Base-by-base conservation (phyloP, 345 rosid genomes). In the Aethionema arabicum region DNA sequence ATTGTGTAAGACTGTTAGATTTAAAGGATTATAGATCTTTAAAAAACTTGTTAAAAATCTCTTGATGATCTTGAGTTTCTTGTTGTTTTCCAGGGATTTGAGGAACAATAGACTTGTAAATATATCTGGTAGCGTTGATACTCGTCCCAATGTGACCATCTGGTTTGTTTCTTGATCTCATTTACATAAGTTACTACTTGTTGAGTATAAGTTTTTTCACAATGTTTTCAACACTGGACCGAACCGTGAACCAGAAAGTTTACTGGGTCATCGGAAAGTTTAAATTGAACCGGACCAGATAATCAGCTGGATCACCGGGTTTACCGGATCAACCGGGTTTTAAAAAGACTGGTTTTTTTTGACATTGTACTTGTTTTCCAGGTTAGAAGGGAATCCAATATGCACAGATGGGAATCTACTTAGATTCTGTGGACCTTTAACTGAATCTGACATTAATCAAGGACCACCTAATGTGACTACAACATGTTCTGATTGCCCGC, bases 321-420 rank as follows among this genome's bases (percentile, higher is more conserved):
- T 21, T 21, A 21, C 27, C 27, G 27, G 27, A 1, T 2, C 27
- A 2, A 21, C 27, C 27, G 27, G 2, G 27, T 21, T 21, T 1
- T 21, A 2, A 21, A 21, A 21, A 21, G 2, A 21, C 27, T 21
- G 27, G 2, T 21, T 21, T 21, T 21, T 21, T 16, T 31, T 32
- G 54, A 36, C 45, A 40, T 56, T 16, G 43, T 64, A 21, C 27
- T 46, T 53, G 50, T 27, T 75, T 78, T 65, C 11, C 91, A 93
- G 99, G 97, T 95, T 93, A 60, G 75, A 60, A 66, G 99, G 97
- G 38, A 93, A 90, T 76, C 97, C 97, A 11, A 14, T 80, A 4
- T 93, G 99, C 78, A 35, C 45, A 60, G 64, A 52, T 54, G 40
- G 67, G 69, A 83, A 73, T 42, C 15, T 68, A 29, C 51, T 31